Percentiles rank a stretch among this genome's conserved stretches.
Evolutionary conservation across 2,329 filamentous ascomycete species (phyloP).

Genomic region (Graphiopsis chlorocephala): DNA sequence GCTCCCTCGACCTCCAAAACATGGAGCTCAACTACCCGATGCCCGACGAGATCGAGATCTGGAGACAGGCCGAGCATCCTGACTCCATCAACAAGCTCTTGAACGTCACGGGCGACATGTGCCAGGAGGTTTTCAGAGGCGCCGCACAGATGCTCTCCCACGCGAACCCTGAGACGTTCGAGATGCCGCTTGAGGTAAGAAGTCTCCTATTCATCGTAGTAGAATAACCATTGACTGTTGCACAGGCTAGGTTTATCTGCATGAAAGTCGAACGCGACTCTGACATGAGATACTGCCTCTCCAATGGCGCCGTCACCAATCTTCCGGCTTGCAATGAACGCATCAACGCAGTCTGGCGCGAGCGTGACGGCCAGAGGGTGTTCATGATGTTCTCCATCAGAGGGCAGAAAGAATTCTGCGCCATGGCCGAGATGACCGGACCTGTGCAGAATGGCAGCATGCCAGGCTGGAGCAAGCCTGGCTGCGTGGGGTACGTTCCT

Average conservation of each 20-base stretch:
- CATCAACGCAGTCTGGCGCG: conserved; percentile 27
- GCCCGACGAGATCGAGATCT: background rate
- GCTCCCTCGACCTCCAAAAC: background rate
- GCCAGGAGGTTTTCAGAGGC: conserved; percentile 15
- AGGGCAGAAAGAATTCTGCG: conserved; percentile 29
- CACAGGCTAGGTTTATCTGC: conserved; percentile 29
- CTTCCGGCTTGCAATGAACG: conserved; percentile 27
- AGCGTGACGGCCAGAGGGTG: conserved; percentile 25
- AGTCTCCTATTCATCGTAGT: background rate
- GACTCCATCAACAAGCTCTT: conserved; percentile 6
- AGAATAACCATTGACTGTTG: conserved; percentile 17
- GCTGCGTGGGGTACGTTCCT: conserved; percentile 19
- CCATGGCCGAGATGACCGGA: conserved; percentile 31
- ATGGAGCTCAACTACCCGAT: conserved; percentile 10
- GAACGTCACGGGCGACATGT: background rate
- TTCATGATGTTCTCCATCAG: conserved; percentile 33
- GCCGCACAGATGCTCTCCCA: conserved; percentile 21
- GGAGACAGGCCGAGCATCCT: conserved; percentile 9
- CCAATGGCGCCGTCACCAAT: conserved; percentile 22
- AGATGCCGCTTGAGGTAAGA: conserved; percentile 28
- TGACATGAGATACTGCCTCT: conserved; percentile 26
- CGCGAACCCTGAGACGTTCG: conserved; percentile 30
- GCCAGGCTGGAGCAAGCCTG: conserved; percentile 11
- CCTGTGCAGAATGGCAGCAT: background rate
- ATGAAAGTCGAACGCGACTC: conserved; percentile 30